These are phyloP conservation scores for Panicum hallii DNA, from an alignment of 202 grass and related monocot species.

Conservation along the genomic window DNA sequence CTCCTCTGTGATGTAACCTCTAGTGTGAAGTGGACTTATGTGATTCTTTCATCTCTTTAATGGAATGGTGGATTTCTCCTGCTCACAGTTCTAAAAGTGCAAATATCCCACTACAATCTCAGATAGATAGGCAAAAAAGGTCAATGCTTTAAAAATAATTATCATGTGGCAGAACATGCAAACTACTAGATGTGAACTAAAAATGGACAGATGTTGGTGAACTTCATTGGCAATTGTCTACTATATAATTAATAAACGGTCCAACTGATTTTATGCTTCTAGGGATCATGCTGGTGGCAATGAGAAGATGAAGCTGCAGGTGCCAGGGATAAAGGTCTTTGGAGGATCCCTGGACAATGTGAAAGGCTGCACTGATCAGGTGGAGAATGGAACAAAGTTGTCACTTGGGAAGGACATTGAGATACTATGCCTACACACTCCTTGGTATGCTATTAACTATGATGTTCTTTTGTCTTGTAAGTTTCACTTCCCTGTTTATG, in stretches of 20 bases:
- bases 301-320: slow-evolving; percentile 70
- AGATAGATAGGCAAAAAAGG: background rate
- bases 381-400: slow-evolving; percentile 87
- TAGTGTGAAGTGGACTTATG: background rate
- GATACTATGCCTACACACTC: slow-evolving; percentile 84
- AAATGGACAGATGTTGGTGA: slow-evolving; percentile 1
- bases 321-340: slow-evolving; percentile 89
- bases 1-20: background rate
- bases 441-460: slow-evolving; percentile 65
- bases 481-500: slow-evolving; percentile 2
- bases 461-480: background rate
- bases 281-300: slow-evolving; percentile 99
- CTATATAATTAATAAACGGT: background rate
- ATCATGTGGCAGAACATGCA: slow-evolving; percentile 5
- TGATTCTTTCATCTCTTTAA: background rate
- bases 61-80: background rate
- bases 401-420: slow-evolving; percentile 74
- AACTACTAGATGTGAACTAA: background rate
- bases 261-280: slow-evolving; percentile 27
- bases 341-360: slow-evolving; percentile 91
- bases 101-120: background rate
- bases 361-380: slow-evolving; percentile 77
- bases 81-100: background rate
- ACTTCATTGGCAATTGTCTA: background rate
- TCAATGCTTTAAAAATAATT: slow-evolving; percentile 22